Evolutionary conservation across 345 rosid genomes (phyloP), one percentile per base, ranked within the genome.

Genomic region (Hypericum androsaemum): DNA sequence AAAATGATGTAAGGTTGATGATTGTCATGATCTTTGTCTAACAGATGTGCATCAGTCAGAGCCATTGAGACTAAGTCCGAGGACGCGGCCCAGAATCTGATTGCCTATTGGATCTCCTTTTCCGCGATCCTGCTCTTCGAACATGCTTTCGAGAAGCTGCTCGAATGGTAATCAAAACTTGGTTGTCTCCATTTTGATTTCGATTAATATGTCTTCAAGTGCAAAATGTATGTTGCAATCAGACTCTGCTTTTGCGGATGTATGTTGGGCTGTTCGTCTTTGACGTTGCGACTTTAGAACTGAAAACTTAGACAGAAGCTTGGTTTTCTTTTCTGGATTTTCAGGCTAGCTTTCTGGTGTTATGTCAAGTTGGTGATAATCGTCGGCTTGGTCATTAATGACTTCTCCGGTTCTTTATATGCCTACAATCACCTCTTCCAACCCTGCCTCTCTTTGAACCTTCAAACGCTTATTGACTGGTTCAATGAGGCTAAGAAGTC

Each of bases 41-140:
- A 48, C 66, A 73, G 72, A 48, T 52, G 15, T 57, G 71, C 66
- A 50, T 74, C 78, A 1, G 60, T 66, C 60, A 55, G 28, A 40
- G 74, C 78, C 39, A 60, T 69, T 7, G 74, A 69, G 66, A 52
- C 54, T 32, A 54, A 69, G 51, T 63, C 71, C 0, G 59, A 12
- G n/a, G 36, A 61, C 7, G 66, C 62, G 14, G 39, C 42, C 46
- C 56, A 15, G 62, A 74, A 69, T 42, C 16, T 74, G 53, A 57
- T 74, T 11, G 37, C 67, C 14, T 66, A 74, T 46, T 74, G 78
- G 72, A 47, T 74, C 35, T 37, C 62, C 41, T 63, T 74, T 50
- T 69, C 78, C 1, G n/a, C 65, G 44, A 50, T 69, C 50, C 57
- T 63, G 32, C 64, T 74, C 7, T 60, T 69, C 15, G 69, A 74